These are phyloP conservation scores for Bertia moriformis DNA, from an alignment of 2,329 filamentous ascomycete genomes.

Conservation along the genomic window DNA sequence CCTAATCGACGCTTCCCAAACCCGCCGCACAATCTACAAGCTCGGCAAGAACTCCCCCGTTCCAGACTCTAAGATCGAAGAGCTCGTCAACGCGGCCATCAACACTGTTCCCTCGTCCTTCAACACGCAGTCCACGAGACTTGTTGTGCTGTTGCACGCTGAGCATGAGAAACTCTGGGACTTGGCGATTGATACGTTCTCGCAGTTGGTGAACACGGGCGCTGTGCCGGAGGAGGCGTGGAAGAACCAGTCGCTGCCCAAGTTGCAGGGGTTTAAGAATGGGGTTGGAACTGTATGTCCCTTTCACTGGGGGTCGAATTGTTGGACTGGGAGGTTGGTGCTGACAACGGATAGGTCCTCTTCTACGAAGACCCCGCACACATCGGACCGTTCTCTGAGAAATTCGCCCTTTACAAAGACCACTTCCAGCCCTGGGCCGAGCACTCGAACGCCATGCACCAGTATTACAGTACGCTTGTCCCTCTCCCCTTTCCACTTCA, in stretches of 20 bases:
- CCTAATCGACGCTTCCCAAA: background rate
- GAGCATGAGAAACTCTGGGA: constrained; percentile 58
- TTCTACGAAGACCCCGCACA: constrained; percentile 51
- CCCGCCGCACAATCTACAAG: constrained; percentile 32
- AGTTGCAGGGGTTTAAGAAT: constrained; percentile 24
- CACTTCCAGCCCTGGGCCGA: constrained; percentile 47
- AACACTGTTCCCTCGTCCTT: constrained; percentile 46
- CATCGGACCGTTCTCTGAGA: constrained; percentile 34
- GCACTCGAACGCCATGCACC: constrained; percentile 53
- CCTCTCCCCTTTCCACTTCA: constrained; percentile 9
- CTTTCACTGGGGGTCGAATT: background rate
- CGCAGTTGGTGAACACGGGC: constrained; percentile 24
- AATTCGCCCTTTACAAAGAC: constrained; percentile 42
- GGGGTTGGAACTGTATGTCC: constrained; percentile 47
- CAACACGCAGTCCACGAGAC: constrained; percentile 52
- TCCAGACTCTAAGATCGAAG: constrained; percentile 27
- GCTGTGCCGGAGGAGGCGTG: constrained; percentile 17
- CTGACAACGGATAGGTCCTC: constrained; percentile 28
- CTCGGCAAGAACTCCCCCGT: constrained; percentile 29
- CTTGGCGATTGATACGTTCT: constrained; percentile 35
- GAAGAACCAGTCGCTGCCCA: constrained; percentile 11
- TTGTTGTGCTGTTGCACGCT: constrained; percentile 46
- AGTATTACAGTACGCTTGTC: constrained; percentile 24
- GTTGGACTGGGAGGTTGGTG: background rate
- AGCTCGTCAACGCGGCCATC: constrained; percentile 30